Evolutionary conservation across 441 rosid species (phyloP), one percentile per base, ranked within the genome.

Genomic region (Metrosideros polymorpha): DNA sequence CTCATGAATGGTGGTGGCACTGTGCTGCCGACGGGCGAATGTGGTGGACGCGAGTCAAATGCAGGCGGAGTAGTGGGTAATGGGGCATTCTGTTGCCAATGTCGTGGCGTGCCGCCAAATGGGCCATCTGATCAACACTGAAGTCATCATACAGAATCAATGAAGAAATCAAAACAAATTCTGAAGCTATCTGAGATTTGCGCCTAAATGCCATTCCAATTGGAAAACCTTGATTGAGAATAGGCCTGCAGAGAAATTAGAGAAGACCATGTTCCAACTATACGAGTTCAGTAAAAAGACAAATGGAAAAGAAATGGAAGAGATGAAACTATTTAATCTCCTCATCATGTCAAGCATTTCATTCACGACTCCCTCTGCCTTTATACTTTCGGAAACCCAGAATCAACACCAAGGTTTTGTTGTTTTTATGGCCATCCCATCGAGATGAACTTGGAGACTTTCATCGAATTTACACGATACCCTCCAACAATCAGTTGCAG

Each of bases 41-140:
- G 47, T 7, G 7, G 79, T 39, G 47, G 79, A 39, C 9, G 9
- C 25, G 49, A 39, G 47, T 39, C 9, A 22, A 71, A 71, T 71
- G n/a, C 47, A 14, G 84, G 84, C 5, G 86, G 86, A 47, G 49
- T 56, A 6, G 84, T 35, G 4, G 86, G 86, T 7, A 86, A 86
- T 12, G 63, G 88, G 4, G 86, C 82, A 45, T 47, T 87, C 27
- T 50, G 84, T 57, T 87, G 86, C 88, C 88, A 87, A 6, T 87
- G 83, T 6, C 14, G 86, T 22, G 55, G 88, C 7, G 84, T 84
- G 53, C 66, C 71, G 12, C 84, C 84, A 25, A 29, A 49, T 55
- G 84, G 59, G 9, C 56, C 86, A 51, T 61, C 86, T 84, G 86
- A 29, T 39, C 61, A 77, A 25, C 39, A 52, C 24, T 32, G 29